A percentile compares a stretch with the other conserved stretches of the same genome.
Evolutionary conservation across 2,329 filamentous ascomycete genomes (phyloP).

Genomic region (Westerdykella ornata): DNA sequence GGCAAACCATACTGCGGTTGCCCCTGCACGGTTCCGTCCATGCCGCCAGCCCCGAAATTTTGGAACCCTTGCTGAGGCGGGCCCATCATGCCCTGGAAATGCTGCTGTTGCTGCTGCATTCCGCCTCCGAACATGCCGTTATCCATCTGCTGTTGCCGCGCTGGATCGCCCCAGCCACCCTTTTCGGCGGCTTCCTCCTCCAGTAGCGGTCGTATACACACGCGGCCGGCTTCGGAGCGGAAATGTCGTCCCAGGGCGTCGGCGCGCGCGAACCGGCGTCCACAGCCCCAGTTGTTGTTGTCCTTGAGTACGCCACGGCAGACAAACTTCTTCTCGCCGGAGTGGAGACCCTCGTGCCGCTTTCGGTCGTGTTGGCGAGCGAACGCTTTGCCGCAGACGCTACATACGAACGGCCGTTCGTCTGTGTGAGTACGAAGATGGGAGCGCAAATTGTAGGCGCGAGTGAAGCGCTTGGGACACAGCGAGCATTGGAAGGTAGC

Average conservation of each 20-base stretch:
- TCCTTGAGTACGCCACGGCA: conserved; percentile 86
- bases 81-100: conserved; percentile 29
- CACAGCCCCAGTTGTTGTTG: conserved; percentile 84
- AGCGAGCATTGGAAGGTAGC: conserved; percentile 92
- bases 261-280: conserved; percentile 84
- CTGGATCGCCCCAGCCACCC: conserved; percentile 50
- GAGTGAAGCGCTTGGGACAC: conserved; percentile 92
- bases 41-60: conserved; percentile 20
- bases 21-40: conserved; percentile 15
- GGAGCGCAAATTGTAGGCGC: conserved; percentile 92
- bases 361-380: conserved; percentile 96
- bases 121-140: conserved; percentile 36
- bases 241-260: conserved; percentile 94
- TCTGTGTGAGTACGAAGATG: conserved; percentile 95
- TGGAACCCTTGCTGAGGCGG: conserved; percentile 31
- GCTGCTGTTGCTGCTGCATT: conserved; percentile 23
- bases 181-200: conserved; percentile 89
- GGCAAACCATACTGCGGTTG: conserved; percentile 56
- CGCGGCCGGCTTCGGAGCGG: conserved; percentile 85
- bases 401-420: conserved; percentile 94
- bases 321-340: conserved; percentile 97
- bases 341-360: conserved; percentile 91
- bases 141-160: conserved; percentile 53
- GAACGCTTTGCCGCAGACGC: conserved; percentile 94
- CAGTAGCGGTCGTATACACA: conserved; percentile 94